Conservation (phyloP, 495 filamentous ascomycete genomes). For the Trichoderma erinaceum region DNA sequence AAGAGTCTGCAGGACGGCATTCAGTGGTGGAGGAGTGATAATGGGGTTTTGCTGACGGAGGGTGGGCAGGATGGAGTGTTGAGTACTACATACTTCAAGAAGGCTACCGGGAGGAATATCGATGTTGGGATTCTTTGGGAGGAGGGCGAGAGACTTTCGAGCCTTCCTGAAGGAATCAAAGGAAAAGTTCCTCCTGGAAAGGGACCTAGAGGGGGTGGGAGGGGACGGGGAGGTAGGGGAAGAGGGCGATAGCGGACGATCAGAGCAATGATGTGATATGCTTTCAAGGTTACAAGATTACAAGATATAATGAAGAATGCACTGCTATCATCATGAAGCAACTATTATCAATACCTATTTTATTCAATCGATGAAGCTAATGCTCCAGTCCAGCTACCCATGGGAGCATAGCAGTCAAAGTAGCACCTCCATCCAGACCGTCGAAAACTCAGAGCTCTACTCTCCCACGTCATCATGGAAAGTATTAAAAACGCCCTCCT, state of each 20-base stretch:
- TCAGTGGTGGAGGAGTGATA: constrained; percentile 80
- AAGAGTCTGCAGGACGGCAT: constrained; percentile 57
- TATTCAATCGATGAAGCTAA: no score
- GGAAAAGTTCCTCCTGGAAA: constrained; percentile 42
- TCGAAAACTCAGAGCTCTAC: no score
- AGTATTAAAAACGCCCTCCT: neutral
- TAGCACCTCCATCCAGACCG: no score
- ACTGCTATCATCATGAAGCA: no score
- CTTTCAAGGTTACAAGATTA: neutral
- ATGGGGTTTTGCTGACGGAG: constrained; percentile 62
- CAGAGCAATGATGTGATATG: neutral
- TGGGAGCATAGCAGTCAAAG: no score
- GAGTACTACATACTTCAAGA: constrained; percentile 37
- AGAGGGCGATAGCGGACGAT: constrained; percentile 15
- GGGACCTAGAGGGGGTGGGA: constrained; percentile 25
- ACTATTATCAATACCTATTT: no score
- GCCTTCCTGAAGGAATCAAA: constrained; percentile 44
- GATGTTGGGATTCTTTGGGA: constrained; percentile 61
- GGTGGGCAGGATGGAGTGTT: constrained; percentile 43
- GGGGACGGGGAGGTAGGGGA: constrained; percentile 20
- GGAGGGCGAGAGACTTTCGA: constrained; percentile 52
- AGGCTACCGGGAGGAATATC: constrained; percentile 53
- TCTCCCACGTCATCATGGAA: neutral
- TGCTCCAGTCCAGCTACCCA: no score
- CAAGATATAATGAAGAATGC: no score